Evolutionary conservation across 805 yeast species (phyloP), one percentile per base, ranked within the genome.

Genomic region (Saccharomycopsis sp.): DNA sequence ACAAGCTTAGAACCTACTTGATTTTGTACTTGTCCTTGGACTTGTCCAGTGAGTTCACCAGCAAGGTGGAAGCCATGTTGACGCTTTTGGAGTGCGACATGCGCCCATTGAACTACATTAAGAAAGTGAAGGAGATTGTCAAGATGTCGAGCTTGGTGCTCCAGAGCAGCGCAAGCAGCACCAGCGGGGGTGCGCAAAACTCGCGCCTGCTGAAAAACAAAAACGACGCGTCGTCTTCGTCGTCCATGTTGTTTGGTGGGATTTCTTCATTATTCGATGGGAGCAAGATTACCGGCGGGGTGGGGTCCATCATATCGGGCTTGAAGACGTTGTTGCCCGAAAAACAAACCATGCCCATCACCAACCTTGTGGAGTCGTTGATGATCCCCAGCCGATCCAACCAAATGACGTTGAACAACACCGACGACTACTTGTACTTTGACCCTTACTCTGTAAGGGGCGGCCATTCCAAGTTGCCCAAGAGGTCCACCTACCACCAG

Each of bases 361-460:
- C 97, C 3, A 81, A 80, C 53, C 75, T 92, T 22, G 94, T 88
- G 7, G 96, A 88, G 61, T 81, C 95, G 2, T 74, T 92, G 13
- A 79, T 87, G 83, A 94, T 85, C 48, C 96, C 97, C 5, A 46
- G 66, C 9, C 69, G 68, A 45, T 75, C 87, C 4, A 67, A 77
- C 5, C 74, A 69, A 49, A 72, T 71, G 27, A 74, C 81, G n/a
- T 59, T 79, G 38, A 76, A 72, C 50, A 60, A 84, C 36, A 85
- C 95, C 0, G 97, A 88, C 56, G 94, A 85, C 49, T 92, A 89
- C 60, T 61, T 89, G 43, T 89, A 79, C 57, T 82, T 85, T 54
- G 96, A 92, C 59, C 96, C 98, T 21, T 78, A 75, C 52, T 63
- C 72, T 35, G 78, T 85, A 2, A 73, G 97, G 50, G 97, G 97